Conservation (phyloP, 768 basidiomycete species). For the Lactifluus rugatus region DNA sequence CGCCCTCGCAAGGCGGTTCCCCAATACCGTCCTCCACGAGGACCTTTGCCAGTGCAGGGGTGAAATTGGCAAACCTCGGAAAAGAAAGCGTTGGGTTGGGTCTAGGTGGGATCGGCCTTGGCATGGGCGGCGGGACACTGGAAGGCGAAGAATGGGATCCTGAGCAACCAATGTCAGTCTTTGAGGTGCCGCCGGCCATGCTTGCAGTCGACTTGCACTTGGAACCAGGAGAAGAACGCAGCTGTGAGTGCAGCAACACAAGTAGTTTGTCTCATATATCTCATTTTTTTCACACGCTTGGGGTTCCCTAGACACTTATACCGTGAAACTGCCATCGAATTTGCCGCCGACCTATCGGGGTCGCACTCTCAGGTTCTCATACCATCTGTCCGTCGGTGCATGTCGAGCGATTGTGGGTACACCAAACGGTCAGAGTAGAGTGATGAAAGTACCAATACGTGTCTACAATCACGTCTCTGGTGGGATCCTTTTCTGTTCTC, state of each 20-base stretch:
- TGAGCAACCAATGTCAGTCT: slow-evolving; percentile 67
- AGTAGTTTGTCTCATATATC: background rate
- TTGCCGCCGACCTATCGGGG: slow-evolving; percentile 90
- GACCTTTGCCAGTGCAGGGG: slow-evolving; percentile 11
- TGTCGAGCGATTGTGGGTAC: slow-evolving; percentile 46
- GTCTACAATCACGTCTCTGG: slow-evolving; percentile 83
- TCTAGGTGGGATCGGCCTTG: slow-evolving; percentile 22
- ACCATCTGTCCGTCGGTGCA: slow-evolving; percentile 83
- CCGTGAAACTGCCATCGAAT: slow-evolving; percentile 59
- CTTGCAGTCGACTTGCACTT: slow-evolving; percentile 80
- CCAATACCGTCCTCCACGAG: slow-evolving; percentile 13
- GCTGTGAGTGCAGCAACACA: slow-evolving; percentile 45
- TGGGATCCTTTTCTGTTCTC: slow-evolving; percentile 24
- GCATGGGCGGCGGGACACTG: background rate
- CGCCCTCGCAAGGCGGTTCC: slow-evolving; percentile 18
- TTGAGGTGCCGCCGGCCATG: slow-evolving; percentile 79
- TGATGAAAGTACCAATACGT: slow-evolving; percentile 87
- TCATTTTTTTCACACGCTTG: slow-evolving; percentile 3
- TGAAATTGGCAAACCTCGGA: slow-evolving; percentile 3
- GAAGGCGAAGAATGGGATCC: slow-evolving; percentile 44
- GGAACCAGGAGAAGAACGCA: slow-evolving; percentile 73
- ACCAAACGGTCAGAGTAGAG: slow-evolving; percentile 49
- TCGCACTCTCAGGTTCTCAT: slow-evolving; percentile 73
- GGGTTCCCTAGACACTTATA: slow-evolving; percentile 59
- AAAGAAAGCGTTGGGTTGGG: slow-evolving; percentile 27